Base-by-base conservation (phyloP, 306 rosid genomes). In the Quercus suber region DNA sequence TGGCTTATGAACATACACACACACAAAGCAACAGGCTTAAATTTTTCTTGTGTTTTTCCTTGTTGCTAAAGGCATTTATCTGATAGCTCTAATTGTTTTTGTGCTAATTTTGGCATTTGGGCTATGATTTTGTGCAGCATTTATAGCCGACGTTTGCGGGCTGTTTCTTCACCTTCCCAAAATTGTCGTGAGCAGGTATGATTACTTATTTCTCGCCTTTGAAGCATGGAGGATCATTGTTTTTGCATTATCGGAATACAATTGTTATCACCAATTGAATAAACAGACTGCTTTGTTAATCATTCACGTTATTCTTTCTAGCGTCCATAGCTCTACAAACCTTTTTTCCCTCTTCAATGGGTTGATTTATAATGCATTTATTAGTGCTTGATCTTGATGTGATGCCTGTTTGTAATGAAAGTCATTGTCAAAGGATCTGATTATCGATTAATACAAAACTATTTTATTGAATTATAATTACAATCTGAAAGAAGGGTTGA, bases 91-190 rank as follows among this genome's bases (percentile, higher is more conserved):
- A 23, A 33, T 35, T 11, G 55, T 23, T 69, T 52, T 69, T 45
- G 23, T 35, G 21, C 37, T 74, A 13, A 59, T 61, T 59, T 49
- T 67, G 10, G 60, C 53, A 68, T 37, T 70, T 78, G 68, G 56
- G 35, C 6, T 64, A 18, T 64, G 11, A 35, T 52, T 23, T 71
- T 30, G 13, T 76, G 59, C 76, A 88, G 89, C 76, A 69, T 90
- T 65, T 90, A 88, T 53, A 43, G 51, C 3, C 63, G 49, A 74
- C n/a, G 74, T 6, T 60, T 84, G 75, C 81, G 56, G 80, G 89
- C 90, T 55, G 80, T 84, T 76, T 80, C 80, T 64, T 65, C 76
- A 12, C 49, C 90, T 77, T 43, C 76, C 23, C 70, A 55, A 73
- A 77, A 71, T 31, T 64, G 81, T 71, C 69, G 5, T 78, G 82